phyloP scores from a whole-genome alignment of 305 asterid species.

The Fraxinus sp. region DNA sequence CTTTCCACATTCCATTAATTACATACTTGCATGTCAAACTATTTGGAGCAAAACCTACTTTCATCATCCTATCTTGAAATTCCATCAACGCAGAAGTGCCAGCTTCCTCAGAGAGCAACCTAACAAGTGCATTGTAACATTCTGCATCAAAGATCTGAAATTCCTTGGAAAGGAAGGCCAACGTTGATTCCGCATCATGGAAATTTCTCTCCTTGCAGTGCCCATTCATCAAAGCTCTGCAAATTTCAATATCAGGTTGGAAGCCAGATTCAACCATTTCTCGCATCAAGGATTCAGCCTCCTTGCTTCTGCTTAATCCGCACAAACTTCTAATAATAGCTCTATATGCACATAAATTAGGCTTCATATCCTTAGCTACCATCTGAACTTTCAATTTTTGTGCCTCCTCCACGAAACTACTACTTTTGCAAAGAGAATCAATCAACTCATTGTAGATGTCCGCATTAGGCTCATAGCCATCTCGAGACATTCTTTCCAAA shows the following conservation, averaged over 20 bases:
- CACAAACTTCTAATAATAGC: slow-evolving; percentile 61
- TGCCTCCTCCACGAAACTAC: slow-evolving; percentile 54
- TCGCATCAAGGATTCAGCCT: slow-evolving; percentile 57
- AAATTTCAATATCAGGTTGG: slow-evolving; percentile 49
- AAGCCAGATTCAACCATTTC: slow-evolving; percentile 65
- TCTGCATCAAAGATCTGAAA: slow-evolving; percentile 52
- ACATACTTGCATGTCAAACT: slow-evolving; percentile 61
- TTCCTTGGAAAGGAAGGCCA: slow-evolving; percentile 52
- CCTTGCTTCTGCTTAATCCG: slow-evolving; percentile 49
- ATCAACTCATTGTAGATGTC: slow-evolving; percentile 53
- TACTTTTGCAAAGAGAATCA: slow-evolving; percentile 57
- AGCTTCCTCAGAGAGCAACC: slow-evolving; percentile 47
- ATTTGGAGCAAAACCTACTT: slow-evolving; percentile 62
- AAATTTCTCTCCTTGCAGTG: slow-evolving; percentile 49
- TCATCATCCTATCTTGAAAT: slow-evolving; percentile 73
- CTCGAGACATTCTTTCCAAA: slow-evolving; percentile 44
- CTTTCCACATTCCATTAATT: slow-evolving; percentile 60
- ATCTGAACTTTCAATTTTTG: slow-evolving; percentile 51
- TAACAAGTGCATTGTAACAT: slow-evolving; percentile 56
- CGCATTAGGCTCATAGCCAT: slow-evolving; percentile 41
- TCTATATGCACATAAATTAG: slow-evolving; percentile 43
- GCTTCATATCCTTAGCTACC: slow-evolving; percentile 50
- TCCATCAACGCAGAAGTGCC: slow-evolving; percentile 43
- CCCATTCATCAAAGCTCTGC: slow-evolving; percentile 60
- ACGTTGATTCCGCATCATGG: slow-evolving; percentile 39